Evolutionary conservation across 2,329 filamentous ascomycete genomes (phyloP), one percentile per base, ranked within the genome.

Genomic region (Capronia americana): DNA sequence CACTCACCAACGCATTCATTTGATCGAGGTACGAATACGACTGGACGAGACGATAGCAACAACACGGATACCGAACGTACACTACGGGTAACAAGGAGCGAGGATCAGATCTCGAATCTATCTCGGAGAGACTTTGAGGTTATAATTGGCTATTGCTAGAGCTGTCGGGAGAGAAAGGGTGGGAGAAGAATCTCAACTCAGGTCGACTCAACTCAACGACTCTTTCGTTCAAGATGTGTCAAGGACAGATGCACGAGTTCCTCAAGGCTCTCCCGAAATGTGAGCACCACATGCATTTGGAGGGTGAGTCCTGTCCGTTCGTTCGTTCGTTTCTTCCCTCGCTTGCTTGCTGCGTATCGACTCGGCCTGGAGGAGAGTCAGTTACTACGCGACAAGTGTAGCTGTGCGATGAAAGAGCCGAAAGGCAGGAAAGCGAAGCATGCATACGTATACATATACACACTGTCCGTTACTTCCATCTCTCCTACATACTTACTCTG

Each of bases 261-360:
- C 83, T 93, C 44, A 78, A 80, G 59, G 83, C 84, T 34, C 84
- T 93, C 32, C 91, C 91, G 69, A 93, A 93, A 81, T 91, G 89
- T 79, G 91, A 94, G 77, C 91, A 93, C 75, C 91, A 93, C 78
- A 85, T 93, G 61, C 91, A 94, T 75, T 83, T 94, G 38, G 91
- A 93, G 78, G 91, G 91, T 63, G 14, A 64, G 67, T 65, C 20
- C 12, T 5, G 34, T 12, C 12, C 4, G 20, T 38, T 20, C 7
- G 20, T 38, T 11, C 17, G 55, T 57, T 17, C 12, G 54, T 24
- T 53, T n/a, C n/a, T 53, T 53, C 23, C 5, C 28, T 53, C 34
- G 4, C 17, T 20, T 55, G 28, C 5, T 34, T 55, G 6, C 20
- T 17, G 53, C n/a, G 17, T n/a, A 14, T 24, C 11, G 53, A 30